phyloP scores from a whole-genome alignment of 345 rosid genomes.

The Toxicodendron radicans region DNA sequence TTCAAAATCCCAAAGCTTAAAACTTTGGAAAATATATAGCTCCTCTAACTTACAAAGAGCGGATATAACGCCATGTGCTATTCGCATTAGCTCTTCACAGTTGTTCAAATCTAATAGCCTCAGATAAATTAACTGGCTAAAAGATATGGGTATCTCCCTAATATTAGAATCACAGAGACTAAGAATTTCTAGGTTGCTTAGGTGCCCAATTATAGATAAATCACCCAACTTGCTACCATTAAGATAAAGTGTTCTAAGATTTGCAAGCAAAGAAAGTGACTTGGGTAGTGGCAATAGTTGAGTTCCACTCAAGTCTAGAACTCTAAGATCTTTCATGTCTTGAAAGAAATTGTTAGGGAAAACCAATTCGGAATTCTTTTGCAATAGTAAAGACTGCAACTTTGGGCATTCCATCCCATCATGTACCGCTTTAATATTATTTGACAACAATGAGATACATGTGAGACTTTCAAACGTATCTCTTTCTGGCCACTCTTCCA shows the following conservation, averaged over 20 bases:
- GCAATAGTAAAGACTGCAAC: neutral
- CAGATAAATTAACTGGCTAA: too few relatives aligned
- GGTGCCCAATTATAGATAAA: too few relatives aligned
- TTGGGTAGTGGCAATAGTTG: neutral
- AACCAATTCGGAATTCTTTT: neutral
- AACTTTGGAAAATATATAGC: too few relatives aligned
- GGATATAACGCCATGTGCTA: too few relatives aligned
- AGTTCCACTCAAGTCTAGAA: neutral
- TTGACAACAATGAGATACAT: neutral
- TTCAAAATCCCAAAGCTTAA: too few relatives aligned
- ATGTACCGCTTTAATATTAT: neutral
- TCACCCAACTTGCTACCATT: too few relatives aligned
- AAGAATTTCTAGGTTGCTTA: too few relatives aligned
- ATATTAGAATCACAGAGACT: too few relatives aligned
- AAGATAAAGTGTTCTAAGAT: neutral
- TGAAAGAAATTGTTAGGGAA: neutral
- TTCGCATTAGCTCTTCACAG: too few relatives aligned
- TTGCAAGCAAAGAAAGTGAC: neutral
- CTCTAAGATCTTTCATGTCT: slow-evolving; percentile 6
- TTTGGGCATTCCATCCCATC: slow-evolving; percentile 1
- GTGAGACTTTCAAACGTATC: neutral
- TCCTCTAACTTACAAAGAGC: too few relatives aligned
- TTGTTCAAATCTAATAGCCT: too few relatives aligned
- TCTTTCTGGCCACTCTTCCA: neutral
- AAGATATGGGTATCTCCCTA: too few relatives aligned